Conservation (phyloP, 2,329 filamentous ascomycete genomes). For the Aspergillus novoparasiticus region DNA sequence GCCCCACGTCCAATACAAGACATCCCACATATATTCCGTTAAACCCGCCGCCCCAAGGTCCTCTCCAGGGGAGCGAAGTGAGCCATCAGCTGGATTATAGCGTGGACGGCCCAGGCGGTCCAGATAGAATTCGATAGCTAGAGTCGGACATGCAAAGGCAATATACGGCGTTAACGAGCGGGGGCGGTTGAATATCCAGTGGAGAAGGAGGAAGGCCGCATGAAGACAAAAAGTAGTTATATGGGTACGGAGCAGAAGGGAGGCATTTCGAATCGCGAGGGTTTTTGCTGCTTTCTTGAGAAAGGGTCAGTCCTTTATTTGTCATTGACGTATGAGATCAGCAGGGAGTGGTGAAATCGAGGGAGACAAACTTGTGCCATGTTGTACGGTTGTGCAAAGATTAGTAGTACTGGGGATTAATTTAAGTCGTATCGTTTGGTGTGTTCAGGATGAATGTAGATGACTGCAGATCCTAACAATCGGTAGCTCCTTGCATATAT, state of each 20-base stretch:
- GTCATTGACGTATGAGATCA: not conserved
- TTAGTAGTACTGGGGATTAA: not conserved
- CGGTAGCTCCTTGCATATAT: not conserved
- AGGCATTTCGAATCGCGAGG: slow-evolving; percentile 76
- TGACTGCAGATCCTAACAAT: not conserved
- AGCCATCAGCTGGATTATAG: slow-evolving; percentile 63
- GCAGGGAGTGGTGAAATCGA: not conserved
- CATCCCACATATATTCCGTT: slow-evolving; percentile 98
- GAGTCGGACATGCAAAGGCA: slow-evolving; percentile 71
- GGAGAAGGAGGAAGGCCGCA: slow-evolving; percentile 70
- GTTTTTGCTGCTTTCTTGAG: slow-evolving; percentile 55
- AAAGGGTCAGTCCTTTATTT: slow-evolving; percentile 9
- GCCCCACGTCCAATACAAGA: slow-evolving; percentile 91
- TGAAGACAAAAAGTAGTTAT: slow-evolving; percentile 74
- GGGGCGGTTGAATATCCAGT: slow-evolving; percentile 65
- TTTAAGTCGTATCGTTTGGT: not conserved
- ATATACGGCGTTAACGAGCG: slow-evolving; percentile 68
- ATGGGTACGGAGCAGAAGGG: slow-evolving; percentile 79
- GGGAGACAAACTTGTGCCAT: slow-evolving; percentile 32
- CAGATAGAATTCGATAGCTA: slow-evolving; percentile 81
- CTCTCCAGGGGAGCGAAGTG: slow-evolving; percentile 78
- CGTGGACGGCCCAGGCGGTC: slow-evolving; percentile 81
- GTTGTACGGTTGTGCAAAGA: not conserved
- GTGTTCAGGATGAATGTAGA: not conserved
- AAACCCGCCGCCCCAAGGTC: slow-evolving; percentile 84